Conservation (phyloP, 371 early-diverging fungal genomes). For the Catenaria anguillulae region DNA sequence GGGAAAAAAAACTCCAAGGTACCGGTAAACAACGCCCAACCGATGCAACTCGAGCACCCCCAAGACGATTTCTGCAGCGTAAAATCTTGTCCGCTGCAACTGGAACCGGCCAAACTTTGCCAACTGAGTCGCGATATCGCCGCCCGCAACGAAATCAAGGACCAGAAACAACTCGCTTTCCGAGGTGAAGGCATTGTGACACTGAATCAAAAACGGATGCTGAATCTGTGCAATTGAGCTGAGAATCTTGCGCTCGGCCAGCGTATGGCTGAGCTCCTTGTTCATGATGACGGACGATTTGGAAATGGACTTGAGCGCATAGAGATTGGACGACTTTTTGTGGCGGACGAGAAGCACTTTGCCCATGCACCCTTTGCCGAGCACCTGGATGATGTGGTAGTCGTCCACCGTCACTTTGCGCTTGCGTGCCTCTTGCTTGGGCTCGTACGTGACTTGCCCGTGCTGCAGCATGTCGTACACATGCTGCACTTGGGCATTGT, state of each 20-base stretch:
- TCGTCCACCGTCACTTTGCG: constrained; percentile 28
- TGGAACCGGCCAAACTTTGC: constrained; percentile 46
- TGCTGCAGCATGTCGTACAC: not conserved
- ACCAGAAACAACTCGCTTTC: constrained; percentile 55
- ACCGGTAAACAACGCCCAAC: constrained; percentile 66
- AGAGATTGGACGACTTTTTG: constrained; percentile 16
- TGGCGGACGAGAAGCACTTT: constrained; percentile 49
- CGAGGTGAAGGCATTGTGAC: constrained; percentile 58
- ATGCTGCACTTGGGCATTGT: not conserved
- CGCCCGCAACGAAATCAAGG: constrained; percentile 63
- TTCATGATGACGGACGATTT: constrained; percentile 46
- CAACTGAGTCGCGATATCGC: constrained; percentile 76
- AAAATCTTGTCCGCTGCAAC: constrained; percentile 55
- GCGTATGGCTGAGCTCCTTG: constrained; percentile 43
- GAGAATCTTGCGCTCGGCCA: constrained; percentile 55
- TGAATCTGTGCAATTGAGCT: constrained; percentile 31
- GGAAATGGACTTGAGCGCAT: constrained; percentile 54
- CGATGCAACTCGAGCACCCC: constrained; percentile 72
- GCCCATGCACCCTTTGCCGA: constrained; percentile 64
- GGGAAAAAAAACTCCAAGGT: constrained; percentile 14
- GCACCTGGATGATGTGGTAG: constrained; percentile 44
- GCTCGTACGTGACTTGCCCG: not conserved
- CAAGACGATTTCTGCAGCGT: constrained; percentile 72
- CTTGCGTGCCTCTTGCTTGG: not conserved
- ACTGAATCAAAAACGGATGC: constrained; percentile 52